Evolutionary conservation across 768 basidiomycete genomes (phyloP).

Genomic region (Serendipita sp.): DNA sequence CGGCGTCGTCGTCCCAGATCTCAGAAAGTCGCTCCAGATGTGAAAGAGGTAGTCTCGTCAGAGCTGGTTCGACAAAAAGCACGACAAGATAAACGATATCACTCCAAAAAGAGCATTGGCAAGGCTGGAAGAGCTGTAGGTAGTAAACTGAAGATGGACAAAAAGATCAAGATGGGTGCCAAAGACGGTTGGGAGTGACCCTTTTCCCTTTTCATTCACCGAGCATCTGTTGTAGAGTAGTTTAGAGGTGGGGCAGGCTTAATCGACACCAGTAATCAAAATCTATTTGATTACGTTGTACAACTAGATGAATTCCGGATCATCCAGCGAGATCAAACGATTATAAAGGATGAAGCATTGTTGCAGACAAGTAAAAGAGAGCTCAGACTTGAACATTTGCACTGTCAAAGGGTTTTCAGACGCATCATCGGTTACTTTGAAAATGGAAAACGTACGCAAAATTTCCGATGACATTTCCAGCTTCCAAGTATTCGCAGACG

Average conservation of each 20-base stretch:
- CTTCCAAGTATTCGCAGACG: constrained; percentile 53
- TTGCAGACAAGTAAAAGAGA: neutral
- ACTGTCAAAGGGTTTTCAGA: neutral
- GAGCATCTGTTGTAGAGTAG: no score
- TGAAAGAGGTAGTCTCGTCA: constrained; percentile 44
- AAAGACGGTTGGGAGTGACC: constrained; percentile 33
- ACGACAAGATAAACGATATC: constrained; percentile 56
- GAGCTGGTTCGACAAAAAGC: constrained; percentile 45
- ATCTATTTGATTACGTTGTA: neutral
- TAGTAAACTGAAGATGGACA: constrained; percentile 74
- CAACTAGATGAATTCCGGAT: neutral
- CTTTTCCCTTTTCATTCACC: neutral
- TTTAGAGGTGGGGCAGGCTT: neutral
- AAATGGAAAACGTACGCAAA: constrained; percentile 33
- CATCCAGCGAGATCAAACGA: neutral
- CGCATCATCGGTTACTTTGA: neutral
- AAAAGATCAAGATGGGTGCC: constrained; percentile 29
- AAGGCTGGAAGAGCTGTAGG: constrained; percentile 50
- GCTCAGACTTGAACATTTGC: constrained; percentile 9
- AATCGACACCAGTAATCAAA: neutral
- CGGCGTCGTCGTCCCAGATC: constrained; percentile 14
- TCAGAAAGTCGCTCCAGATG: constrained; percentile 22
- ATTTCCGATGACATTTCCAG: constrained; percentile 47
- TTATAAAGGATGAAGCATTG: no score
- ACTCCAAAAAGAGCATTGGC: constrained; percentile 52